A percentile compares a stretch with the other conserved stretches of the same genome.
phyloP scores from a whole-genome alignment of 2,329 filamentous ascomycete species.

The Neopestalotiopsis rosae region DNA sequence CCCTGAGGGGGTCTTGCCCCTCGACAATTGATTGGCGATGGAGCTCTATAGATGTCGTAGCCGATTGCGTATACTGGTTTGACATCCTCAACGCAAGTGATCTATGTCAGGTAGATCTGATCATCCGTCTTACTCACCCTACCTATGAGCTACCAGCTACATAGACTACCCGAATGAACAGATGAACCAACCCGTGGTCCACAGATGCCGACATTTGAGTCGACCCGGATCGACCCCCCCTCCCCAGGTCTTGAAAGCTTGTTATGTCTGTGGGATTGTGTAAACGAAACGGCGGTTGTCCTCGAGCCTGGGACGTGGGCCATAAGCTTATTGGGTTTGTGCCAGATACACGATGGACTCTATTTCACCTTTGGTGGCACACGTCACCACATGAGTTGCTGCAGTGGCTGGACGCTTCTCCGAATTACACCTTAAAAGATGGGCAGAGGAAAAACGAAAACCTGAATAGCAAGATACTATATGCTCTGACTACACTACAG shows the following conservation, averaged over 20 bases:
- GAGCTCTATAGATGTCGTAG: slow-evolving; percentile 3
- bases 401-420: background rate
- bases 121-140: background rate
- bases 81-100: background rate
- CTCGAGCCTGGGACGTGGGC: slow-evolving; percentile 6
- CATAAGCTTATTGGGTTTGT: slow-evolving; percentile 10
- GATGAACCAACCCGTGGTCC: background rate
- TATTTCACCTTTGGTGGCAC: slow-evolving; percentile 1
- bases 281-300: slow-evolving; percentile 11
- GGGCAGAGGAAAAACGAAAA: background rate
- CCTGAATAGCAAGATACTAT: background rate
- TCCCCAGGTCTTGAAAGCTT: background rate
- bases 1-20: background rate
- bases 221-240: background rate
- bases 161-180: background rate
- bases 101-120: background rate
- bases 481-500: no score
- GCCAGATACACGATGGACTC: slow-evolving; percentile 10
- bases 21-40: background rate
- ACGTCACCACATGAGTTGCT: background rate
- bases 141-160: background rate
- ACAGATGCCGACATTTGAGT: background rate
- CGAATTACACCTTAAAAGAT: background rate
- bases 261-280: background rate
- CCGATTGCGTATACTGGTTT: background rate